A percentile compares a stretch with the other conserved stretches of the same genome.
Conservation (phyloP, 352 stramenopile genomes). For the Thraustochytrium striatum region DNA sequence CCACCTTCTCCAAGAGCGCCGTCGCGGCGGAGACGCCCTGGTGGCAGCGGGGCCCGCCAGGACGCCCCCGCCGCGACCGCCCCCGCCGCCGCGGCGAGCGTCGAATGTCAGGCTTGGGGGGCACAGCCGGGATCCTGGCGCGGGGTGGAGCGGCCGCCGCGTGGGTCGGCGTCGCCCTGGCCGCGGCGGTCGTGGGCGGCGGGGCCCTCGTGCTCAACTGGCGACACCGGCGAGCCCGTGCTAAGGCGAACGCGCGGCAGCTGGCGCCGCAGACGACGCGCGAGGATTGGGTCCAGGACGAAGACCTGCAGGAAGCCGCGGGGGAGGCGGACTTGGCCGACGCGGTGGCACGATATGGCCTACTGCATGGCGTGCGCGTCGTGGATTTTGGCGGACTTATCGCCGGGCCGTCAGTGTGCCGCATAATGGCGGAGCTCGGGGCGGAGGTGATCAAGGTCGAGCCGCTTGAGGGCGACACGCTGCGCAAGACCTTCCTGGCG, state of each 20-base stretch:
- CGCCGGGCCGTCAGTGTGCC: neutral
- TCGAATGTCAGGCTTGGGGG: too few species aligned
- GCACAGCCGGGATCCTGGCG: neutral
- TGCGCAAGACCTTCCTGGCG: neutral
- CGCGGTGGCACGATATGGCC: neutral
- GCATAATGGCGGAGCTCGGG: slow-evolving; percentile 4
- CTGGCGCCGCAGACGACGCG: neutral
- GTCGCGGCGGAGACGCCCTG: too few species aligned
- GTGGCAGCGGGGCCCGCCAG: too few species aligned
- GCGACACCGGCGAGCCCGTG: neutral
- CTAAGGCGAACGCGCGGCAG: neutral
- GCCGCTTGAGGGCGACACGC: neutral
- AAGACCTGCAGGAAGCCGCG: neutral
- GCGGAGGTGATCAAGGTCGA: slow-evolving; percentile 46
- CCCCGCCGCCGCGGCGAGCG: too few species aligned
- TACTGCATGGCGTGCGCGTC: slow-evolving; percentile 27
- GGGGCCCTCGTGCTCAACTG: too few species aligned
- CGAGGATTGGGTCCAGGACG: neutral
- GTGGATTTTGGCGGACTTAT: neutral
- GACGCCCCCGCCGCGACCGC: too few species aligned
- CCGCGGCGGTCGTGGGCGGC: neutral
- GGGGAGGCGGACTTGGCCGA: neutral
- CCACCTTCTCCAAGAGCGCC: too few species aligned
- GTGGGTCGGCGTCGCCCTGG: neutral
- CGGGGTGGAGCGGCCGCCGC: neutral